phyloP scores from a whole-genome alignment of 1,139 yeast species.

The Lodderomyces theae region DNA sequence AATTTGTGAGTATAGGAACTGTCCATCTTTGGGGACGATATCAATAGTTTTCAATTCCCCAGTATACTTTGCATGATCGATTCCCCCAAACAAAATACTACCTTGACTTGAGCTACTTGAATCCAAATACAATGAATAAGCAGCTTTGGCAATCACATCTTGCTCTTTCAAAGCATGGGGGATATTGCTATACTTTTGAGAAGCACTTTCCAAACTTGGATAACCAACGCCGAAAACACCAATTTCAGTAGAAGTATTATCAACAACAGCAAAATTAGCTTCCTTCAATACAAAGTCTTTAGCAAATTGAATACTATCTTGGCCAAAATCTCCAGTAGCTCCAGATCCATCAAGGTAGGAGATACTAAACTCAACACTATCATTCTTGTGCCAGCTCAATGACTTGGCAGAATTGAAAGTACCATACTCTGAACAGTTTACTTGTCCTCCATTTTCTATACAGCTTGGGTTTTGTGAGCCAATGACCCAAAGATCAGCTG shows the following conservation, averaged over 20 bases:
- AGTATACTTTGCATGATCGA: constrained; percentile 50
- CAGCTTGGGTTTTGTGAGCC: constrained; percentile 9
- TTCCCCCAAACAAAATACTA: constrained; percentile 54
- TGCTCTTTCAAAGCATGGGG: constrained; percentile 53
- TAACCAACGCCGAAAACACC: constrained; percentile 50
- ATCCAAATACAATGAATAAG: constrained; percentile 56
- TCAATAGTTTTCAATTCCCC: constrained; percentile 38
- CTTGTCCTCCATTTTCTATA: constrained; percentile 13
- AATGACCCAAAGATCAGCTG: constrained; percentile 44
- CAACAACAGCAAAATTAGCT: constrained; percentile 52
- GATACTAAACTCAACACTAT: constrained; percentile 33
- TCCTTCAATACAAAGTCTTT: constrained; percentile 40
- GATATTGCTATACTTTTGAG: constrained; percentile 29
- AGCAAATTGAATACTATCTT: constrained; percentile 40
- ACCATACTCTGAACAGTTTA: constrained; percentile 42
- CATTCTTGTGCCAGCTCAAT: constrained; percentile 43
- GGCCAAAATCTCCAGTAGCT: constrained; percentile 53
- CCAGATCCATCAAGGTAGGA: constrained; percentile 31
- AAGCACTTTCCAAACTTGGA: constrained; percentile 19
- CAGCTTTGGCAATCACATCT: constrained; percentile 46
- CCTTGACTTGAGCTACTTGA: constrained; percentile 42
- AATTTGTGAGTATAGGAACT: constrained; percentile 9
- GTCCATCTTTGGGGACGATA: constrained; percentile 19
- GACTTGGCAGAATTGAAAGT: constrained; percentile 49
- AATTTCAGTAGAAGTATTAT: constrained; percentile 34